phyloP scores from a whole-genome alignment of 2,329 filamentous ascomycete genomes.

The Aspergillus ochraceoroseus region DNA sequence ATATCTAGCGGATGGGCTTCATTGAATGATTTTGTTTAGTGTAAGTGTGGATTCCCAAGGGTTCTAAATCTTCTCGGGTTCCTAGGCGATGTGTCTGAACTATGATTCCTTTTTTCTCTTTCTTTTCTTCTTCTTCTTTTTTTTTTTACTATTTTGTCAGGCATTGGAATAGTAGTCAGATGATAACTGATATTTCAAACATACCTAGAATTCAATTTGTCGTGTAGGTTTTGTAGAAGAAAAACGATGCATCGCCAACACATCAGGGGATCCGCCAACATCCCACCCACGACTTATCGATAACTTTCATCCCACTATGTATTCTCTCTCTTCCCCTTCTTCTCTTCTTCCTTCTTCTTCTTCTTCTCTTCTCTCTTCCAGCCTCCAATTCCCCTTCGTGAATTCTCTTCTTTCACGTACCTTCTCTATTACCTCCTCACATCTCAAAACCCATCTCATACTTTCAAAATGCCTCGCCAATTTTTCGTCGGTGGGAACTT shows the following conservation, averaged over 20 bases:
- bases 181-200: too few species aligned
- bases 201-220: too few species aligned
- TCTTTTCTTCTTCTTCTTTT: too few species aligned
- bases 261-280: slow-evolving; percentile 3
- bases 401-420: neutral
- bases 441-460: slow-evolving; percentile 11
- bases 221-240: neutral
- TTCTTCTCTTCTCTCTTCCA: slow-evolving; percentile 7
- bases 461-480: slow-evolving; percentile 77
- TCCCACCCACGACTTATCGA: slow-evolving; percentile 19
- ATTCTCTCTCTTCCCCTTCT: too few species aligned
- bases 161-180: too few species aligned
- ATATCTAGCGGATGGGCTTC: slow-evolving; percentile 13
- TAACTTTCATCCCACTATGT: slow-evolving; percentile 17
- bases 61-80: slow-evolving; percentile 6
- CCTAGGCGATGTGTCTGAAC: neutral
- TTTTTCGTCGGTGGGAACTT: slow-evolving; percentile 99
- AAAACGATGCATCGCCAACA: slow-evolving; percentile 10
- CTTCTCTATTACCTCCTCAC: slow-evolving; percentile 11
- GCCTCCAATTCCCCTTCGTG: slow-evolving; percentile 3
- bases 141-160: too few species aligned
- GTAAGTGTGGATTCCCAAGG: slow-evolving; percentile 6
- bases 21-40: neutral
- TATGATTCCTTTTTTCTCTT: too few species aligned
- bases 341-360: slow-evolving; percentile 17